Base-by-base conservation (phyloP, 1,139 yeast genomes). In the Pichia sp. region DNA sequence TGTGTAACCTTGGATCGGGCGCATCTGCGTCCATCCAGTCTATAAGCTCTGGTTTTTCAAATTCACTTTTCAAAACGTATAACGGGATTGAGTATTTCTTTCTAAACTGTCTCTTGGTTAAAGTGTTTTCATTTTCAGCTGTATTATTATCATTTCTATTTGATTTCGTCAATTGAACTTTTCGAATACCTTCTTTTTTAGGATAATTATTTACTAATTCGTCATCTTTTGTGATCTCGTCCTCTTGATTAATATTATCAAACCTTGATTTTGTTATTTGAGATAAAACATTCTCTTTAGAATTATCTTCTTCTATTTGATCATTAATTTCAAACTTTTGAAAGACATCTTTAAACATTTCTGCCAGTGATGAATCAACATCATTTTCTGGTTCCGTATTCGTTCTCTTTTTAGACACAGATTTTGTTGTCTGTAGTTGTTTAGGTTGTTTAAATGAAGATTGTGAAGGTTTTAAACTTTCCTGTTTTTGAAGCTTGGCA, bases 1-100 rank as follows among this genome's bases (percentile, higher is more conserved):
- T 79, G 16, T 82, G 70, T 25, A 89, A 63, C 45, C 70, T 68
- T 1, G 98, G 96, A 59, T 88, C 94, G 4, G 72, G 74, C 0
- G 97, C 85, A 66, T 90, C 94, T 1, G 82, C 83, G 64, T 92
- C 98, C 56, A 71, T 77, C 94, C 95, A 85, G 55, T 89, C 96
- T 0, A 92, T 84, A 4, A 82, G 62, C 51, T 86, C 89, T 0
- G 97, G 97, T 36, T 68, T 68, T 7, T 65, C 60, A 0, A 83
- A 73, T 22, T 71, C 64, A 0, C 85, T 72, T 61, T 90, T 92
- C 45, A 92, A 69, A 15, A 74, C 71, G 0, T 92, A 80, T 18
- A 92, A 67, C 0, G 94, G 77, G 0, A 88, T 76, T 56, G 83
- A 82, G 48, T 73, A 71, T 43, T 67, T 61, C 51, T 73, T 71